phyloP scores from a whole-genome alignment of 176 grass and related monocot genomes.

The Ensete ventricosum region DNA sequence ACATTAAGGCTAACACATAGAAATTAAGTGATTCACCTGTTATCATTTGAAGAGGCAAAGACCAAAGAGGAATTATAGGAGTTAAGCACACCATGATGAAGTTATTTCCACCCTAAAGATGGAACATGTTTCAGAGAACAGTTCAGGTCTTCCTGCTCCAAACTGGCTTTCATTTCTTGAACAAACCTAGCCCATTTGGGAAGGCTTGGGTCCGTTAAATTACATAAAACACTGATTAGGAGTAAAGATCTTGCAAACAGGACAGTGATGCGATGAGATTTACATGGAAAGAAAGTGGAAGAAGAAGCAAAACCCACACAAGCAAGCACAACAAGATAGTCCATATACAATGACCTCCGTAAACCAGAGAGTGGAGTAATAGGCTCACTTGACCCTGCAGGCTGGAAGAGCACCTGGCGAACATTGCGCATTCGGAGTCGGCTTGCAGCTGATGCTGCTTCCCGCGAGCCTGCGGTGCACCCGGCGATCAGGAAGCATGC shows the following conservation, averaged over 20 bases:
- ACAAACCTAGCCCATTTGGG: conserved; percentile 5
- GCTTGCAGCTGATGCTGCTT: conserved; percentile 55
- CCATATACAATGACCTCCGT: conserved; percentile 8
- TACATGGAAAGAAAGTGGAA: neutral
- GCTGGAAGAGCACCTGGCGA: conserved; percentile 47
- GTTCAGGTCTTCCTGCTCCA: neutral
- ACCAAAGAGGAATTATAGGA: too few species aligned
- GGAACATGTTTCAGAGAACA: neutral
- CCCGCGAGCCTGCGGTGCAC: conserved; percentile 33
- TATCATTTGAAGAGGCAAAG: too few species aligned
- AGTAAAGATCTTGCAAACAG: conserved; percentile 1
- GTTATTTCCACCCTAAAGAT: neutral
- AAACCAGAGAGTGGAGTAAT: neutral
- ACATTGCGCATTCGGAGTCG: conserved; percentile 60
- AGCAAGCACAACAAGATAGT: neutral
- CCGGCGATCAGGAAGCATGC: conserved; percentile 45
- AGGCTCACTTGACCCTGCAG: conserved; percentile 71
- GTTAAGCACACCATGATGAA: neutral
- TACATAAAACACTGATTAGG: neutral
- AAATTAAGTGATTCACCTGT: too few species aligned
- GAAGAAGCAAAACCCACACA: conserved; percentile 13
- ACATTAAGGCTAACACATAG: too few species aligned
- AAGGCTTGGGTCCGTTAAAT: conserved; percentile 10
- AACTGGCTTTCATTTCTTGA: conserved; percentile 11
- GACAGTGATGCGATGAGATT: neutral